Conservation (phyloP, 805 yeast genomes). For the Torulaspora maleeae region DNA sequence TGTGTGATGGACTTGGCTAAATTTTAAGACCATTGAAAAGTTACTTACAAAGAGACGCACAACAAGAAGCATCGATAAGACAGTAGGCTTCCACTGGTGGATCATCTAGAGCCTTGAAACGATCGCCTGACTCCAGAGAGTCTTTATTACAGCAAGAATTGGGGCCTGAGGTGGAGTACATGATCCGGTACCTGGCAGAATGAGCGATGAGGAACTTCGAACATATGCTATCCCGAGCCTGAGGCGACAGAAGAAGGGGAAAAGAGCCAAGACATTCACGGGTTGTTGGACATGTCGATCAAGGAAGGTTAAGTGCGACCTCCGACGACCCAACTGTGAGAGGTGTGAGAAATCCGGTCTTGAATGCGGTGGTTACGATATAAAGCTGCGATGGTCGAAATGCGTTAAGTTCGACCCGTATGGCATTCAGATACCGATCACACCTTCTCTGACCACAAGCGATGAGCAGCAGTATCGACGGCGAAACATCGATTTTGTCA, state of each 20-base stretch:
- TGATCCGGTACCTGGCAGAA: background rate
- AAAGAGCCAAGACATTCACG: constrained; percentile 65
- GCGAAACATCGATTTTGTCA: constrained; percentile 68
- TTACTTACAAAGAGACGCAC: background rate
- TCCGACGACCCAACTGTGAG: constrained; percentile 62
- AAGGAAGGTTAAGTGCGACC: constrained; percentile 77
- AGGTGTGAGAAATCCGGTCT: constrained; percentile 65
- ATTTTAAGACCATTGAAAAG: background rate
- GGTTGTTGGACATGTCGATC: constrained; percentile 88
- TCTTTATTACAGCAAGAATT: background rate
- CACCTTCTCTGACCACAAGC: constrained; percentile 15
- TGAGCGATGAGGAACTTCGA: constrained; percentile 4
- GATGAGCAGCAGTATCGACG: constrained; percentile 59
- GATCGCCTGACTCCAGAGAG: no score
- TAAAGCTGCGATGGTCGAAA: constrained; percentile 69
- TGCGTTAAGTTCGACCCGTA: constrained; percentile 49
- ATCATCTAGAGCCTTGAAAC: no score
- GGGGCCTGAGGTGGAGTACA: background rate
- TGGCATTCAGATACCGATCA: constrained; percentile 33
- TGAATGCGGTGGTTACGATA: constrained; percentile 76
- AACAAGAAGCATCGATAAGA: background rate
- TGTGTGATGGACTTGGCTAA: background rate
- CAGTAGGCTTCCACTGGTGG: background rate
- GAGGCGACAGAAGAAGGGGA: constrained; percentile 3
- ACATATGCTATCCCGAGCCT: background rate